Conservation (phyloP, 805 yeast species). For the Candida chauliodis region DNA sequence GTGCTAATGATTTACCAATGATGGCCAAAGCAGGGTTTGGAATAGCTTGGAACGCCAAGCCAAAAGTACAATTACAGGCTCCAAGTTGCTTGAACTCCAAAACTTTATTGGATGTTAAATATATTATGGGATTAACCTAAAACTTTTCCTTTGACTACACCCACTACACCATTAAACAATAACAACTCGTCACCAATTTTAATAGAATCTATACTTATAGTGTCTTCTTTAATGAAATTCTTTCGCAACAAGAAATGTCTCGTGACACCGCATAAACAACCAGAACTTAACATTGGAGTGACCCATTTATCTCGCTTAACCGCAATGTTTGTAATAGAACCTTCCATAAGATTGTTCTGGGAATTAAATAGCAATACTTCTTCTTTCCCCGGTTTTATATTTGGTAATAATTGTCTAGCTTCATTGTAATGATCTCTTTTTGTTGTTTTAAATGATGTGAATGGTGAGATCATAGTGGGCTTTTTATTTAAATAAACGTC, state of each 20-base stretch:
- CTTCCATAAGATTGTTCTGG: conserved; percentile 65
- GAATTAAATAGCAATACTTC: conserved; percentile 63
- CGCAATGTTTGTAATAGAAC: conserved; percentile 80
- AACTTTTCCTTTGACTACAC: conserved; percentile 63
- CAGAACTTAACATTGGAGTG: conserved; percentile 75
- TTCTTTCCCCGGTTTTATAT: conserved; percentile 46
- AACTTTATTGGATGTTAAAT: conserved; percentile 71
- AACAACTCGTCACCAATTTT: conserved; percentile 65
- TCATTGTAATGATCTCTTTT: conserved; percentile 57
- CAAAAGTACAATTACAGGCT: conserved; percentile 79
- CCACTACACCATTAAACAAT: conserved; percentile 79
- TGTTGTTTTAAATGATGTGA: conserved; percentile 88
- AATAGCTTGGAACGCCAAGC: conserved; percentile 96
- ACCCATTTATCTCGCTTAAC: conserved; percentile 57
- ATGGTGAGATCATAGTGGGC: conserved; percentile 58
- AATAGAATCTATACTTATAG: conserved; percentile 45
- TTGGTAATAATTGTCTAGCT: conserved; percentile 54
- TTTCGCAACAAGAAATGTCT: conserved; percentile 61
- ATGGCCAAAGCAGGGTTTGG: conserved; percentile 93
- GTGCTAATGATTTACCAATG: conserved; percentile 93
- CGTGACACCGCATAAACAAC: conserved; percentile 83
- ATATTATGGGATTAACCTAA: conserved; percentile 61
- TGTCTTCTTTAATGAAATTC: conserved; percentile 51
- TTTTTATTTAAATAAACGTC: conserved; percentile 58
- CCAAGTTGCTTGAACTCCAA: conserved; percentile 76